These are phyloP conservation scores for Phalaenopsis hybrid DNA, from an alignment of 116 monocot genomes.

Conservation along the genomic window DNA sequence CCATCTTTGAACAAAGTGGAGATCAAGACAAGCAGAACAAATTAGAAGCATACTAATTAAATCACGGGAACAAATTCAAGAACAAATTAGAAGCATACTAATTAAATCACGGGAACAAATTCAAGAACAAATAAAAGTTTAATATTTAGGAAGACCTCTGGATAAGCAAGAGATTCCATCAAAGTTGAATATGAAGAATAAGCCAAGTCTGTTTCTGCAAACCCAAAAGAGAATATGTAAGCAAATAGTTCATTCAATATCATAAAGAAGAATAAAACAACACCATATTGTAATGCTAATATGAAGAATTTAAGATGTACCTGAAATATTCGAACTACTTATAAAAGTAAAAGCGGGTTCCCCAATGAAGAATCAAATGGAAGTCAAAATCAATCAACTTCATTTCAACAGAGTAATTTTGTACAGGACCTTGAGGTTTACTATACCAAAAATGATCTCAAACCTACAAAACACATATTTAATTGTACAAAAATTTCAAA, in stretches of 20 bases:
- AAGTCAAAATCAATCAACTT: not conserved
- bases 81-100: not conserved
- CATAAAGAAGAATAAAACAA: slow-evolving; percentile 6
- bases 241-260: not conserved
- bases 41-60: not conserved
- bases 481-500: not conserved
- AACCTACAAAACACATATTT: not conserved
- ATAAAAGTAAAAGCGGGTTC: not conserved
- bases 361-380: not conserved
- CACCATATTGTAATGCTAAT: not conserved
- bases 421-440: not conserved
- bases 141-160: not conserved
- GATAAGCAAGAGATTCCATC: slow-evolving; percentile 9
- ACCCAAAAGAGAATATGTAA: not conserved
- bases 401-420: not conserved
- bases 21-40: not conserved
- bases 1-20: not conserved
- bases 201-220: slow-evolving; percentile 5
- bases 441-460: not conserved
- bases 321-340: not conserved
- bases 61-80: not conserved
- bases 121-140: not conserved
- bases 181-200: slow-evolving; percentile 8
- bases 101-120: not conserved
- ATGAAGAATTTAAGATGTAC: not conserved